phyloP scores from a whole-genome alignment of 1,284 basidiomycete species.

The Cronartium quercuum region DNA sequence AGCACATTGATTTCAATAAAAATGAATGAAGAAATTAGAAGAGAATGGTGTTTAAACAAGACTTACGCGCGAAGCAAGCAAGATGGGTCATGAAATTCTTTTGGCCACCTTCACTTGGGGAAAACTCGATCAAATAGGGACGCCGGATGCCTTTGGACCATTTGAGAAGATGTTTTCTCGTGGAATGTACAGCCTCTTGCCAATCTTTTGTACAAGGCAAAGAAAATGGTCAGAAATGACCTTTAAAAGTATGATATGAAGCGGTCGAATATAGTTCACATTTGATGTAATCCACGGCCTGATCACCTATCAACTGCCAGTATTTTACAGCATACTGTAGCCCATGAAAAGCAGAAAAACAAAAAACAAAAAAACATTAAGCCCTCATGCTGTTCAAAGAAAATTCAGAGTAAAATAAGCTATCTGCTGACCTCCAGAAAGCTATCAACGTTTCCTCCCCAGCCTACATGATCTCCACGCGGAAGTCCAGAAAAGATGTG shows the following conservation, averaged over 20 bases:
- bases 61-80: slow-evolving; percentile 29
- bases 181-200: slow-evolving; percentile 14
- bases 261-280: not conserved
- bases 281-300: slow-evolving; percentile 14
- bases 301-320: slow-evolving; percentile 29
- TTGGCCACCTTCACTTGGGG: not conserved
- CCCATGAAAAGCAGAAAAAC: not conserved
- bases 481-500: not conserved
- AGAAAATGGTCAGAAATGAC: not conserved
- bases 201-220: slow-evolving; percentile 14
- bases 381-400: not conserved
- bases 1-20: not conserved
- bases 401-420: not conserved
- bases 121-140: slow-evolving; percentile 21
- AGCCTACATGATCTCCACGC: not conserved
- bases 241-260: not conserved
- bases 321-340: slow-evolving; percentile 28
- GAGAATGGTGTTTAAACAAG: not conserved
- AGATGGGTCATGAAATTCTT: slow-evolving; percentile 20
- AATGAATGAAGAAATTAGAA: not conserved
- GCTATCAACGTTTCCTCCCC: slow-evolving; percentile 21
- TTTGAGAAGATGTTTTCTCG: slow-evolving; percentile 20
- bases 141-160: slow-evolving; percentile 19
- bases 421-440: slow-evolving; percentile 2
- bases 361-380: not conserved